These are phyloP conservation scores for Trametes maxima DNA, from an alignment of 768 basidiomycete genomes.

Conservation along the genomic window DNA sequence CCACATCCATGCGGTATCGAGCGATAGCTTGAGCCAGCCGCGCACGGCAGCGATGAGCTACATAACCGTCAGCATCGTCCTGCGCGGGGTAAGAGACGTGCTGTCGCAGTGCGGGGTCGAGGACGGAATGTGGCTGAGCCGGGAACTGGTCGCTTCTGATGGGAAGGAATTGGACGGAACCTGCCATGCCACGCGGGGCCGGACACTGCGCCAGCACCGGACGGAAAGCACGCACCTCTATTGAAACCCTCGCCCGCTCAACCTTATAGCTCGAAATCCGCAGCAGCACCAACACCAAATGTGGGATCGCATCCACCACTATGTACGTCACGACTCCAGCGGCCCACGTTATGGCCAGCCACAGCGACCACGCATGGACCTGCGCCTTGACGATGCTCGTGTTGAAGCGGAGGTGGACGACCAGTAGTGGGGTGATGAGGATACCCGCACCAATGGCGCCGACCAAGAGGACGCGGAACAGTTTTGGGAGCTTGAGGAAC, in stretches of 20 bases:
- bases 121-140: too few relatives aligned
- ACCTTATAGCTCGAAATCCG: conserved; percentile 60
- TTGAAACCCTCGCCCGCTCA: conserved; percentile 65
- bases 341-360: conserved; percentile 70
- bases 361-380: conserved; percentile 67
- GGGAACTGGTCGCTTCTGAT: too few relatives aligned
- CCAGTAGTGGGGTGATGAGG: conserved; percentile 68
- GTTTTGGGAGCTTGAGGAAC: conserved; percentile 67
- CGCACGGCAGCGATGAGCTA: conserved; percentile 70
- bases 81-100: neutral
- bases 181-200: too few relatives aligned
- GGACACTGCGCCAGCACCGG: neutral
- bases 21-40: conserved; percentile 67
- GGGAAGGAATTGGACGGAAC: neutral
- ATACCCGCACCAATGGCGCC: conserved; percentile 62
- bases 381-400: conserved; percentile 50
- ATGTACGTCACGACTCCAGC: conserved; percentile 61
- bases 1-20: conserved; percentile 76
- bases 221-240: conserved; percentile 51
- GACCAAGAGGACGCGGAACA: conserved; percentile 59
- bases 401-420: conserved; percentile 65
- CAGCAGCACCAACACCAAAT: conserved; percentile 54
- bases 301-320: conserved; percentile 64
- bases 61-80: neutral
- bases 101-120: too few relatives aligned